Percentiles rank a stretch among this genome's conserved stretches.
These are phyloP conservation scores for Erysimum cheiri DNA, from an alignment of 441 rosid species.

Conservation along the genomic window DNA sequence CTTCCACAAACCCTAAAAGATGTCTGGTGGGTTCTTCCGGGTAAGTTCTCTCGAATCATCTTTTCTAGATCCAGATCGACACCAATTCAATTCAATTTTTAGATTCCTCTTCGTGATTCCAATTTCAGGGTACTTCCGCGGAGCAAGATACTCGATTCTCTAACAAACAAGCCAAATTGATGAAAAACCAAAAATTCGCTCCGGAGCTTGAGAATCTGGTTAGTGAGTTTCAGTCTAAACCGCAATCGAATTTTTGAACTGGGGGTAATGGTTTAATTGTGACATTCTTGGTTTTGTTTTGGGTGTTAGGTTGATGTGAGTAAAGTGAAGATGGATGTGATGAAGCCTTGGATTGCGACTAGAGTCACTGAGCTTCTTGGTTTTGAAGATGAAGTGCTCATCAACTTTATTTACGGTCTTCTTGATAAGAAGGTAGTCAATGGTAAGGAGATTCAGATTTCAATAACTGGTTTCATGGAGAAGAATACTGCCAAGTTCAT, in stretches of 20 bases:
- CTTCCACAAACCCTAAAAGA: constrained; percentile 59
- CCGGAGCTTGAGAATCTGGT: constrained; percentile 92
- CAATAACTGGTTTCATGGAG: constrained; percentile 98
- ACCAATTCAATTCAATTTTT: neutral
- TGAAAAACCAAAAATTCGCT: constrained; percentile 93
- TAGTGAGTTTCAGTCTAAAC: constrained; percentile 12
- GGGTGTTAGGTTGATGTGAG: constrained; percentile 74
- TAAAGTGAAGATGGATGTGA: constrained; percentile 95
- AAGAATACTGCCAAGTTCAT: constrained; percentile 93
- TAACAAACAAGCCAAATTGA: constrained; percentile 94
- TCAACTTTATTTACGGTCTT: constrained; percentile 92
- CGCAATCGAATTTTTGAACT: too few relatives aligned
- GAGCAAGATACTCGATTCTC: constrained; percentile 99
- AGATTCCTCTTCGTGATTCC: neutral
- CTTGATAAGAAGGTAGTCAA: constrained; percentile 95
- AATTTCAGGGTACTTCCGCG: constrained; percentile 85
- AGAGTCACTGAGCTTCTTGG: constrained; percentile 97
- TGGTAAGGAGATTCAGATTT: constrained; percentile 93
- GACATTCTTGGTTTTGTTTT: neutral
- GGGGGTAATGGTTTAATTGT: too few relatives aligned
- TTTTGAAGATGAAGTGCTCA: constrained; percentile 97
- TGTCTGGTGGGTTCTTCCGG: constrained; percentile 98
- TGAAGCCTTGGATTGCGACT: constrained; percentile 94
- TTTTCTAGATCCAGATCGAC: constrained; percentile 35
- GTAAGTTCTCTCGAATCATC: constrained; percentile 45